phyloP scores from a whole-genome alignment of 805 yeast genomes.

The Wickerhamiella musiphila region DNA sequence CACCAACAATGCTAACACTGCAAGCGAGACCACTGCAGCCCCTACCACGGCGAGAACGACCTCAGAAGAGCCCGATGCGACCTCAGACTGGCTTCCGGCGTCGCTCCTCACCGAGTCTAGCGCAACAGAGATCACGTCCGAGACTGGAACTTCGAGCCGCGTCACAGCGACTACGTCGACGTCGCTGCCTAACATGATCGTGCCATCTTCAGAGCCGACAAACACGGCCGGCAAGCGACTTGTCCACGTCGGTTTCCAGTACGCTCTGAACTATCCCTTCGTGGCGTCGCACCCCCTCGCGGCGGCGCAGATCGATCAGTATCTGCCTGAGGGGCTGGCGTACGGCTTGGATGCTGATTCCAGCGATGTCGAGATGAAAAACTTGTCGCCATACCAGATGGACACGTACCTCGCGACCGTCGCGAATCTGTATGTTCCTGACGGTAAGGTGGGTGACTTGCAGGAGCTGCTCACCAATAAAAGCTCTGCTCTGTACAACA shows the following conservation, averaged over 20 bases:
- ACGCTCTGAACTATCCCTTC: conserved; percentile 67
- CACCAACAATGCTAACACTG: not conserved
- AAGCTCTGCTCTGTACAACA: conserved; percentile 42
- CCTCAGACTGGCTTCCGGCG: conserved; percentile 29
- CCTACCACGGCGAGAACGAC: conserved; percentile 7
- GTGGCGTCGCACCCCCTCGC: conserved; percentile 56
- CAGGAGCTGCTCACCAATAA: conserved; percentile 32
- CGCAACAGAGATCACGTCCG: conserved; percentile 17
- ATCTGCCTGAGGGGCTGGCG: conserved; percentile 56
- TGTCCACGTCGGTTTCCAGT: conserved; percentile 63
- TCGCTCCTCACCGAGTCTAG: conserved; percentile 26
- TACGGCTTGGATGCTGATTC: conserved; percentile 36
- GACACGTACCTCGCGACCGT: conserved; percentile 62
- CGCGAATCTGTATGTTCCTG: conserved; percentile 75
- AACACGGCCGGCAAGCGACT: conserved; percentile 30
- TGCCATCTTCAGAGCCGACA: conserved; percentile 33
- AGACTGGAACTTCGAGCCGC: conserved; percentile 12
- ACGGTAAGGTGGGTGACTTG: conserved; percentile 30
- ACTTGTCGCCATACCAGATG: conserved; percentile 50
- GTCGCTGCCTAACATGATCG: conserved; percentile 53
- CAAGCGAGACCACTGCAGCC: conserved; percentile 2
- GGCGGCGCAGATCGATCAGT: conserved; percentile 73
- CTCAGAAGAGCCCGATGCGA: conserved; percentile 8
- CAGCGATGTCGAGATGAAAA: conserved; percentile 36
- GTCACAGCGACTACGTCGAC: conserved; percentile 4